Base-by-base conservation (phyloP, 768 basidiomycete species). In the Lentinus brumalis region DNA sequence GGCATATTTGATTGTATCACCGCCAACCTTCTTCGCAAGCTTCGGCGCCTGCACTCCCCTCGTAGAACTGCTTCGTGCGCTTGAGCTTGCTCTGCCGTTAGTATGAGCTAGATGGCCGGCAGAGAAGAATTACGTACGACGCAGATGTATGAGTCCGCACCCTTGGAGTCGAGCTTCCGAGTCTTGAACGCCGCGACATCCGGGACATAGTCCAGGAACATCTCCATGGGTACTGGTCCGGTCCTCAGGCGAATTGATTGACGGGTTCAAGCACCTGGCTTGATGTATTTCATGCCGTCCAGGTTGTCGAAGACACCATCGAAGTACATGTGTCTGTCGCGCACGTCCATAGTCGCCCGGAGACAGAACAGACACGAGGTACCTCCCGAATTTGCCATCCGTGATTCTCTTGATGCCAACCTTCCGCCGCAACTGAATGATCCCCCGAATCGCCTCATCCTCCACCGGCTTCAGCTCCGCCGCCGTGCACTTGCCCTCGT, bases 291-390 rank as follows among this genome's bases (percentile, higher is more conserved):
- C 83, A 88, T 87, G 50, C 87, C 87, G 52, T 85, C 82, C 42
- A 90, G 71, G 55, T 81, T 85, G 66, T 88, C 81, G 69, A 87
- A 87, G 32, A 88, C 84, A 18, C 87, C 87, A 49, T 88, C 84
- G 57, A 78, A 86, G 70, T 85, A 88, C 72, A 80, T 75, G 47
- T 76, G 76, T 65, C 86, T 86, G 68, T 21, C 16, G 10, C 31
- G 4, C 2, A 2, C 9, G 15, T 52, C 15, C 9, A 45, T 35
- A 21, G 26, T 7, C n/a, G 5, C 10, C 29, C 45, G 6, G 12
- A 26, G n/a, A 1, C 11, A 15, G 14, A 21, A 10, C 18, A 16
- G 5, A 4, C 16, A 30, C 21, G 44, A 57, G 66, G 57, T 35
- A 78, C 76, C 69, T 65, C 55, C 61, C 67, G 66, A 74, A 76